Evolutionary conservation across 352 stramenopile genomes (phyloP).

Genomic region (Halophytophthora polymorphica): DNA sequence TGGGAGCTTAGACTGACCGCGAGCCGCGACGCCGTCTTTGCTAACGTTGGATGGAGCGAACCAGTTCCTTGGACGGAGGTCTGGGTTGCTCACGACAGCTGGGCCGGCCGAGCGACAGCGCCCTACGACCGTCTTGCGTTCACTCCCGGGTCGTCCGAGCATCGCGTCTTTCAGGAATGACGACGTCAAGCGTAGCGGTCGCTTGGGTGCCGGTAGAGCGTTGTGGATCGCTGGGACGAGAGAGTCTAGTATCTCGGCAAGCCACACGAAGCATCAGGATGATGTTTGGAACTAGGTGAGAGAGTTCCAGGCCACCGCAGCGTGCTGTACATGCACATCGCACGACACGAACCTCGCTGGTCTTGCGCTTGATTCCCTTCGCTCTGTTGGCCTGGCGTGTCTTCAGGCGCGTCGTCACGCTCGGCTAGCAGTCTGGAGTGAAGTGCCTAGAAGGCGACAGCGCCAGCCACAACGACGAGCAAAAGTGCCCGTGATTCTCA

Average conservation of each 20-base stretch:
- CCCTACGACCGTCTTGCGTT: too few species aligned
- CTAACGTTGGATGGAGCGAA: slow-evolving; percentile 13
- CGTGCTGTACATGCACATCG: too few species aligned
- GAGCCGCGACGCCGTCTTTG: background rate
- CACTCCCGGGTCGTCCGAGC: too few species aligned
- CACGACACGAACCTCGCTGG: slow-evolving; percentile 8
- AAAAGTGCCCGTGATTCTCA: too few species aligned
- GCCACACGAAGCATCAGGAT: too few species aligned
- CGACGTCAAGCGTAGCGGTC: slow-evolving; percentile 13
- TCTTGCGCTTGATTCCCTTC: slow-evolving; percentile 11
- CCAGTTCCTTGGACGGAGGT: slow-evolving; percentile 22
- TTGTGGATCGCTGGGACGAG: slow-evolving; percentile 16
- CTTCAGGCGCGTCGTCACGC: slow-evolving; percentile 2
- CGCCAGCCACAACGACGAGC: too few species aligned
- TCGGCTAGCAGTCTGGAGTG: slow-evolving; percentile 12
- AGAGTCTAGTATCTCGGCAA: too few species aligned
- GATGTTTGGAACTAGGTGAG: too few species aligned
- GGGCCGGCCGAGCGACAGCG: slow-evolving; percentile 12
- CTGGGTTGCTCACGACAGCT: slow-evolving; percentile 2
- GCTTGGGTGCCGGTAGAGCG: slow-evolving; percentile 17
- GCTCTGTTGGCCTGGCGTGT: background rate
- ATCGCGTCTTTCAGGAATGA: slow-evolving; percentile 16
- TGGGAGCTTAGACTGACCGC: too few species aligned
- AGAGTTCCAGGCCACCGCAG: too few species aligned
- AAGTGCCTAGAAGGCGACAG: slow-evolving; percentile 3